Conservation (phyloP, 495 filamentous ascomycete genomes). For the Chaetomium fimeti region DNA sequence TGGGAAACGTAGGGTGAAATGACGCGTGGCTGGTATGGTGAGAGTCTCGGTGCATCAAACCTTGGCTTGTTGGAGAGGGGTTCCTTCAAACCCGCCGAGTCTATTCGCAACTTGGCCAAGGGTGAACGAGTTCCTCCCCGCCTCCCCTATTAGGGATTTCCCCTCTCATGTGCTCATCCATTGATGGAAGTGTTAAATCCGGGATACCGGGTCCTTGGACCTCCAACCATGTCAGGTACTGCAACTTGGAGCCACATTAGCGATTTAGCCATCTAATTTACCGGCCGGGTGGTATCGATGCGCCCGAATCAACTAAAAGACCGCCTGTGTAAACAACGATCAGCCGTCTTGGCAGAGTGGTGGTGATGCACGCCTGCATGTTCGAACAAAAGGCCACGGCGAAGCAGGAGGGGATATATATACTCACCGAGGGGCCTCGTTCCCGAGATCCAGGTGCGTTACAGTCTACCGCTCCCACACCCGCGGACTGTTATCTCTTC, state of each 20-base stretch:
- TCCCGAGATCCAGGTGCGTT: background rate
- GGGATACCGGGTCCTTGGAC: background rate
- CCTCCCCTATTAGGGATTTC: too few relatives aligned
- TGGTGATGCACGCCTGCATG: background rate
- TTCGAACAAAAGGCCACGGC: background rate
- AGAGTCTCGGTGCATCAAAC: too few relatives aligned
- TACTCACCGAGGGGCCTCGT: background rate
- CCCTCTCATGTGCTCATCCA: background rate
- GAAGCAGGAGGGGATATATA: background rate
- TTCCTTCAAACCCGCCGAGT: too few relatives aligned
- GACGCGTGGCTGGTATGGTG: too few relatives aligned
- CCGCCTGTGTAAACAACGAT: background rate
- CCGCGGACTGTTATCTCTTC: background rate
- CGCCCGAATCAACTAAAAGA: constrained; percentile 1
- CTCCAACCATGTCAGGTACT: background rate
- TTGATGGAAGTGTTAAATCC: constrained; percentile 1
- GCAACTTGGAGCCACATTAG: background rate
- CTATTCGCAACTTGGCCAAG: too few relatives aligned
- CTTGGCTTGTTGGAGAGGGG: too few relatives aligned
- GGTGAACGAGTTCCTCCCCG: too few relatives aligned
- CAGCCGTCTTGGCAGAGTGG: background rate
- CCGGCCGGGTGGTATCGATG: background rate
- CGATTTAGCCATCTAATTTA: background rate
- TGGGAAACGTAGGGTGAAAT: too few relatives aligned
- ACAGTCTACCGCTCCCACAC: background rate